Percentiles rank a stretch among this genome's conserved stretches.
Conservation (phyloP, 176 grass and related monocot species). For the Zoysia pacifica region DNA sequence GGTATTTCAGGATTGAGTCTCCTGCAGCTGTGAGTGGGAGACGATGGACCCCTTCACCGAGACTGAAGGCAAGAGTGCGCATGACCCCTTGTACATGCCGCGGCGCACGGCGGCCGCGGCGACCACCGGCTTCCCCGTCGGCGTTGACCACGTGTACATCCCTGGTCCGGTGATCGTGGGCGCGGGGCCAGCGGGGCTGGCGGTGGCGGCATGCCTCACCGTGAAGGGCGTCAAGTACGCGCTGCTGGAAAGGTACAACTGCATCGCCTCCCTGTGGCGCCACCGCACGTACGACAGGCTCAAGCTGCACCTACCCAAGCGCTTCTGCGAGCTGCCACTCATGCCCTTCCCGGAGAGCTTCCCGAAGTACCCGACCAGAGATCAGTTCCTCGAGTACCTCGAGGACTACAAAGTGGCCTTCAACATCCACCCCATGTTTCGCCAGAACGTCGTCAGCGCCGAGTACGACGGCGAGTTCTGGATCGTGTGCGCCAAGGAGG, state of each 20-base stretch:
- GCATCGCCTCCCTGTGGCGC: conserved; percentile 79
- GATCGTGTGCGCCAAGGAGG: conserved; percentile 52
- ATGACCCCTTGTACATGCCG: conserved; percentile 53
- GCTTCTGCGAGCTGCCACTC: conserved; percentile 68
- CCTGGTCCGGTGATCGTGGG: conserved; percentile 63
- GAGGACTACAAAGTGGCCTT: neutral
- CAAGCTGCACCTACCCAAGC: conserved; percentile 68
- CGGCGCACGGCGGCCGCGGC: neutral
- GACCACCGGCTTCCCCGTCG: conserved; percentile 32
- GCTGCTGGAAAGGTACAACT: conserved; percentile 58
- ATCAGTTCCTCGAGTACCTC: conserved; percentile 71
- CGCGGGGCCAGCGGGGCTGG: conserved; percentile 69
- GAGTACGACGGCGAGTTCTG: conserved; percentile 60
- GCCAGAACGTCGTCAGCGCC: conserved; percentile 56
- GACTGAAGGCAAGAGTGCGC: conserved; percentile 55
- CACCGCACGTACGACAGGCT: conserved; percentile 76
- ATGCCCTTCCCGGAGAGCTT: conserved; percentile 54
- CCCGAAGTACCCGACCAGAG: conserved; percentile 62
- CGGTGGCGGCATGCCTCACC: conserved; percentile 55
- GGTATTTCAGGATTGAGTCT: too few species aligned
- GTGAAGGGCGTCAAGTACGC: conserved; percentile 48
- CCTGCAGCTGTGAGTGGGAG: neutral
- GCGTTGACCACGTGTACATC: conserved; percentile 9
- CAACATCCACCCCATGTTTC: conserved; percentile 55
- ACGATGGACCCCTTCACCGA: conserved; percentile 40